Base-by-base conservation (phyloP, 208 protist species). In the Trypanosoma grayi region DNA sequence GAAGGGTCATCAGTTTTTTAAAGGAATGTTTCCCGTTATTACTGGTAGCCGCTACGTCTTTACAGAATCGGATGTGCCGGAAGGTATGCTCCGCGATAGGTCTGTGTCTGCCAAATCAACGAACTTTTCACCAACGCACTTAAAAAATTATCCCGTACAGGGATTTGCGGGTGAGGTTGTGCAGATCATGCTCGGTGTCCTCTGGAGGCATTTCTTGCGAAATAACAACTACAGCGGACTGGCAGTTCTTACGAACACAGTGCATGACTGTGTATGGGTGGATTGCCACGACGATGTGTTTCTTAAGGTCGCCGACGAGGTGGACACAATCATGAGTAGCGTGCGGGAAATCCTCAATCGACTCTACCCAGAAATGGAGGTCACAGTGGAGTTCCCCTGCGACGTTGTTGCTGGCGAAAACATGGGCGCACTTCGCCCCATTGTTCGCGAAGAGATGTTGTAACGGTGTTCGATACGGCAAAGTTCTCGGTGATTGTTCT, bases 251-350 rank as follows among this genome's bases (percentile, higher is more conserved):
- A 94, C 81, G 28, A 97, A 97, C 73, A 97, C 92, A 6, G 92
- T 97, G 40, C 92, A 97, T 69, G 92, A 97, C 61, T 97, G 92
- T 44, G 92, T 97, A 33, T 97, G 92, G 92, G 85, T 97, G 37
- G 92, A 97, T 70, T 85, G 78, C 60, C 89, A 94, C 52, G 64
- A 78, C 31, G 92, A 89, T 37, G 75, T 96, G 10, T 93, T 87
- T 56, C 67, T 58, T 20, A 63, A 86, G 39, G 90, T 96, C 11
- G 85, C 77, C 16, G 75, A 83, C 44, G 92, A 95, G 56, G 84
- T 92, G 34, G 84, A 95, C 63, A 43, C 61, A 22, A 92, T 93
- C 53, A 94, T 97, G 83, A 79, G 75, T 62, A 87, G 79, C 60
- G 92, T 92, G 16, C 85, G 83, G 16, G 73, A 68, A 9, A 85